Percentiles rank a stretch among this genome's conserved stretches.
Conservation (phyloP, 495 filamentous ascomycete genomes). For the Hypomontagnella submonticulosa region DNA sequence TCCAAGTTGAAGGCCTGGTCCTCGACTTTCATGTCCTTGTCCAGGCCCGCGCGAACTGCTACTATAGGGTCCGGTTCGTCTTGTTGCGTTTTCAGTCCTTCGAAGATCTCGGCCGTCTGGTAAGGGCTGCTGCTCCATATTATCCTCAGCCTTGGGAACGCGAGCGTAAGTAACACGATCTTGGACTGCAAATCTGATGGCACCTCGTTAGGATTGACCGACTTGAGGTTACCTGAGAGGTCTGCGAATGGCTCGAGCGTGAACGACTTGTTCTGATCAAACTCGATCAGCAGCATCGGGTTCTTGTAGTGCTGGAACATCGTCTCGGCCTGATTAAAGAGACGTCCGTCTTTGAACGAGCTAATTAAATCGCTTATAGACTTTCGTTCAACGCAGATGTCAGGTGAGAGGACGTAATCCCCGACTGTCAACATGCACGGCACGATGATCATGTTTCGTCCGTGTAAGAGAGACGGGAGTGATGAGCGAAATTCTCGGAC, state of each 20-base stretch:
- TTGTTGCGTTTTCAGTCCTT: slow-evolving; percentile 87
- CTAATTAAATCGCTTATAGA: slow-evolving; percentile 89
- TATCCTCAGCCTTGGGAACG: slow-evolving; percentile 87
- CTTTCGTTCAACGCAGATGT: slow-evolving; percentile 94
- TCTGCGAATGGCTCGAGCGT: slow-evolving; percentile 94
- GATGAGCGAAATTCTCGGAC: slow-evolving; percentile 95
- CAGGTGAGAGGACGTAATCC: slow-evolving; percentile 91
- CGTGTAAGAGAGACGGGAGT: slow-evolving; percentile 90
- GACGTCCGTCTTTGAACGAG: slow-evolving; percentile 88
- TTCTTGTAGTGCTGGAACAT: slow-evolving; percentile 93
- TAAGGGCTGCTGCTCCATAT: slow-evolving; percentile 95
- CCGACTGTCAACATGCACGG: slow-evolving; percentile 97
- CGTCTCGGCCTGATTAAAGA: slow-evolving; percentile 91
- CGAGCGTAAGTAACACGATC: slow-evolving; percentile 90
- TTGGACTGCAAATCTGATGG: slow-evolving; percentile 87
- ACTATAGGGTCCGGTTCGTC: slow-evolving; percentile 90
- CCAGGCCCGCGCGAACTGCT: slow-evolving; percentile 84
- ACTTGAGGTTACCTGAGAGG: slow-evolving; percentile 72
- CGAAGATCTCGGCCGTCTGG: slow-evolving; percentile 97
- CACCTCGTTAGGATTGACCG: slow-evolving; percentile 61
- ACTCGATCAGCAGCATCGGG: slow-evolving; percentile 95
- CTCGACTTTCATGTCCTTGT: slow-evolving; percentile 65
- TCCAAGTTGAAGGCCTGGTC: slow-evolving; percentile 69
- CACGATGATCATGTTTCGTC: slow-evolving; percentile 82
- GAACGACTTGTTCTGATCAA: slow-evolving; percentile 96